Conservation (phyloP, 371 early-diverging fungal species). For the Coemansia sp. region DNA sequence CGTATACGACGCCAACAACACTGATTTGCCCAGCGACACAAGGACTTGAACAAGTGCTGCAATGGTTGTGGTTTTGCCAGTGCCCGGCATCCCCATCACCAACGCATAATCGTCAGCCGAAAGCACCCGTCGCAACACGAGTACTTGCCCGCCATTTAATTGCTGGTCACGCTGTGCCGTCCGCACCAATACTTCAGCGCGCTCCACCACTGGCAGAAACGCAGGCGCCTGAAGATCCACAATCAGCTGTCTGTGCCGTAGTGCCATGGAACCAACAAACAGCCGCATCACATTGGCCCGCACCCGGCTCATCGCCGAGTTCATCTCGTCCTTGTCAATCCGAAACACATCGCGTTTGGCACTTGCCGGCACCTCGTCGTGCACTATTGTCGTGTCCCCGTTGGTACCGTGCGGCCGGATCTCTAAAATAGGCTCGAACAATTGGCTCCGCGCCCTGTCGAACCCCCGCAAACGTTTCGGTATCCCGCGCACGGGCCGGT, state of each 20-base stretch:
- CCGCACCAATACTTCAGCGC: constrained; percentile 12
- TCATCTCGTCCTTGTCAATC: constrained; percentile 82
- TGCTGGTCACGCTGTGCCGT: constrained; percentile 4
- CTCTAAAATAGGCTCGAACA: constrained; percentile 53
- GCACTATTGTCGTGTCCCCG: constrained; percentile 28
- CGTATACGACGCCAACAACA: constrained; percentile 94
- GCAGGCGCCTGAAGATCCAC: constrained; percentile 75
- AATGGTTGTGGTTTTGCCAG: constrained; percentile 97
- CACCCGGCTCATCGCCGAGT: constrained; percentile 62
- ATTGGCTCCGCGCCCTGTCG: constrained; percentile 55
- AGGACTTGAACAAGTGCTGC: constrained; percentile 76
- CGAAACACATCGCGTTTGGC: constrained; percentile 59
- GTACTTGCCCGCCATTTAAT: constrained; percentile 44
- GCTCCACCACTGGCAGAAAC: constrained; percentile 26
- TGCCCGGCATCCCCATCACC: constrained; percentile 99
- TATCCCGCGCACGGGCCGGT: constrained; percentile 64
- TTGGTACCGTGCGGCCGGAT: constrained; percentile 22
- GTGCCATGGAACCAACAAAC: constrained; percentile 57
- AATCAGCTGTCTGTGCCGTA: constrained; percentile 64
- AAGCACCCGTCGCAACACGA: constrained; percentile 45
- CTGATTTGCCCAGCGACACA: constrained; percentile 67
- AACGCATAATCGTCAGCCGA: constrained; percentile 84
- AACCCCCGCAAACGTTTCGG: constrained; percentile 57
- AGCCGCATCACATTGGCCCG: constrained; percentile 76
- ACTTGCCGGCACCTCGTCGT: constrained; percentile 21